Conservation (phyloP, 768 basidiomycete genomes). For the Kwoniella shandongensis region DNA sequence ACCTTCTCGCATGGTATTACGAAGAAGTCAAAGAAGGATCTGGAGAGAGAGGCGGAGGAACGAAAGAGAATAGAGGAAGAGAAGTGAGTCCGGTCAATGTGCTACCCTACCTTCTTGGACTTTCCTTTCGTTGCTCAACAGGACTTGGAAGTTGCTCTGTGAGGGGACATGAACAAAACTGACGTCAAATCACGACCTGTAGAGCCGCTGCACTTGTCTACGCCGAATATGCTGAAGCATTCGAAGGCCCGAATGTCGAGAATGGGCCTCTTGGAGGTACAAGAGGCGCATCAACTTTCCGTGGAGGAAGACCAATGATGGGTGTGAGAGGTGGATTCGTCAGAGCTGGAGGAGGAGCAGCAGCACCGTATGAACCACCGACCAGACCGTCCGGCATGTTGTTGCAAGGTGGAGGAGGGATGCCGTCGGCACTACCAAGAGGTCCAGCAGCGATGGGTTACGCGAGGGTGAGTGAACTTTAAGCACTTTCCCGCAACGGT, state of each 20-base stretch:
- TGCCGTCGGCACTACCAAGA: slow-evolving; percentile 9
- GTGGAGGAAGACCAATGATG: slow-evolving; percentile 14
- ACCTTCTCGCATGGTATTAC: slow-evolving; percentile 80
- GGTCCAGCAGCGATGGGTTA: slow-evolving; percentile 30
- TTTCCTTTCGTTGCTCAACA: neutral
- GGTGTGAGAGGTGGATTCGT: slow-evolving; percentile 51
- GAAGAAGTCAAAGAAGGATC: slow-evolving; percentile 85
- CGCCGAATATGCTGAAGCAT: slow-evolving; percentile 51
- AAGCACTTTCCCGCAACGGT: neutral
- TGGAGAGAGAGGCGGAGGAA: slow-evolving; percentile 88
- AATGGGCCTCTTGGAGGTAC: slow-evolving; percentile 24
- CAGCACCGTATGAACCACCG: slow-evolving; percentile 9
- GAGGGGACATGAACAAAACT: slow-evolving; percentile 3
- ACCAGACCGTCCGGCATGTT: slow-evolving; percentile 2
- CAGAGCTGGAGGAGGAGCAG: slow-evolving; percentile 45
- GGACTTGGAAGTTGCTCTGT: neutral
- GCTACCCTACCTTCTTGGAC: no score
- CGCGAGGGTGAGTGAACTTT: slow-evolving; percentile 9
- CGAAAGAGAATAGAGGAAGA: slow-evolving; percentile 66
- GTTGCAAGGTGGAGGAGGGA: neutral
- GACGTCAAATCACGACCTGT: neutral
- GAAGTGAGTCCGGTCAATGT: slow-evolving; percentile 23
- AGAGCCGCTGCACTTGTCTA: slow-evolving; percentile 48
- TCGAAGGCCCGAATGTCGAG: slow-evolving; percentile 30
- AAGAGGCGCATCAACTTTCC: slow-evolving; percentile 1